phyloP scores from a whole-genome alignment of 1,284 basidiomycete species.

The Chalciporus sp. region DNA sequence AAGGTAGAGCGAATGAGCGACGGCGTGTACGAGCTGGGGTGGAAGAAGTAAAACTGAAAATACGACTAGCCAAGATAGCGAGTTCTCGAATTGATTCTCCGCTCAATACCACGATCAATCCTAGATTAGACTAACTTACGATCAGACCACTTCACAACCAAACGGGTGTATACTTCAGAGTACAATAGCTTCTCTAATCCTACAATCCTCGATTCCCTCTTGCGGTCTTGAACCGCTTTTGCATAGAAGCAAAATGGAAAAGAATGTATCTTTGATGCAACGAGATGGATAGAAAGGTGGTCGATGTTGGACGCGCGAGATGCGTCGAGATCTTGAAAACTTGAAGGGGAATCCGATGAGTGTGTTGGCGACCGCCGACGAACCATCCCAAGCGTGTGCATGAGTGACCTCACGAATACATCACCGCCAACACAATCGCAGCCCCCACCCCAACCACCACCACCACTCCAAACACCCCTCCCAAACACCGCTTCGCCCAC shows the following conservation, averaged over 20 bases:
- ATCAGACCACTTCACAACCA: background rate
- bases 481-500: conserved; percentile 43
- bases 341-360: no score
- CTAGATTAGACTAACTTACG: background rate
- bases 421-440: conserved; percentile 28
- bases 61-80: background rate
- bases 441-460: conserved; percentile 18
- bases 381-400: no score
- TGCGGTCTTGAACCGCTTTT: background rate
- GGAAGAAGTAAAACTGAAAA: conserved; percentile 10
- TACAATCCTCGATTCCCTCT: background rate
- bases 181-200: conserved; percentile 1
- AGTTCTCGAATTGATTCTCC: conserved; percentile 9
- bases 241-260: background rate
- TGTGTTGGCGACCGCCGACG: no score
- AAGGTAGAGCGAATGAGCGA: conserved; percentile 28
- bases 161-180: no score
- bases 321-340: no score
- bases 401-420: background rate
- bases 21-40: background rate
- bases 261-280: background rate
- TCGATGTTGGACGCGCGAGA: no score
- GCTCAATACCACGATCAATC: background rate
- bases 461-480: conserved; percentile 27
- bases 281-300: no score